These are phyloP conservation scores for Trichoderma sp. DNA, from an alignment of 2,329 filamentous ascomycete species.

Conservation along the genomic window DNA sequence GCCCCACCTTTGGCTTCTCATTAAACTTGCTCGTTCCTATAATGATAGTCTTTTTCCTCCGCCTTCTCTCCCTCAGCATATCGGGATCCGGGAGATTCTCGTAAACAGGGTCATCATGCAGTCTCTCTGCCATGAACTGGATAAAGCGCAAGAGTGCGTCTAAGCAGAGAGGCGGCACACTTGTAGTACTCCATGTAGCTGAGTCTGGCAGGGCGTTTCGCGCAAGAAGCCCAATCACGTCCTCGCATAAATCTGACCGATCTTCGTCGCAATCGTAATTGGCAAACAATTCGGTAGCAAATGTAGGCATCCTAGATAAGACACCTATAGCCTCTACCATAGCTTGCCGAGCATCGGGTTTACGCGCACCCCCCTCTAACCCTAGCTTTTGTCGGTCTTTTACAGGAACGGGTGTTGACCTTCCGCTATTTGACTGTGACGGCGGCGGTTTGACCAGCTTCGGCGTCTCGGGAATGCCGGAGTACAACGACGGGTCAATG, in stretches of 20 bases:
- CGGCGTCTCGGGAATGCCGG: conserved; percentile 88
- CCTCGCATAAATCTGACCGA: conserved; percentile 87
- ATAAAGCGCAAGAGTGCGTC: conserved; percentile 90
- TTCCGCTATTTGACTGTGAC: conserved; percentile 74
- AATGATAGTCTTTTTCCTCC: conserved; percentile 84
- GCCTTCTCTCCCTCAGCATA: conserved; percentile 68
- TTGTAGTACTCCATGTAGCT: conserved; percentile 98
- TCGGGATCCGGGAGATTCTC: conserved; percentile 68
- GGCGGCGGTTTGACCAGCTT: conserved; percentile 78
- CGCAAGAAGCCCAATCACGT: conserved; percentile 89
- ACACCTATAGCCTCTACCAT: conserved; percentile 98
- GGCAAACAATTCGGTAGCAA: conserved; percentile 92
- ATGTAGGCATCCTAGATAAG: conserved; percentile 87
- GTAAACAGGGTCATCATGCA: conserved; percentile 67
- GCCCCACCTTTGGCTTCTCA: conserved; percentile 85
- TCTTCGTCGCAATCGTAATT: conserved; percentile 98
- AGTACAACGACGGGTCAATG: conserved; percentile 88
- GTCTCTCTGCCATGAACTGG: conserved; percentile 84
- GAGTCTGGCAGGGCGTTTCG: conserved; percentile 96
- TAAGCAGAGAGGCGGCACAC: conserved; percentile 90
- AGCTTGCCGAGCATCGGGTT: conserved; percentile 92
- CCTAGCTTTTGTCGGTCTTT: conserved; percentile 92
- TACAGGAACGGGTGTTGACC: conserved; percentile 85
- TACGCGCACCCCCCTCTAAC: conserved; percentile 85
- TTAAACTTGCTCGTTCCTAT: conserved; percentile 90